phyloP scores from a whole-genome alignment of 331 rosid species.

The Phaseolus coccineus region DNA sequence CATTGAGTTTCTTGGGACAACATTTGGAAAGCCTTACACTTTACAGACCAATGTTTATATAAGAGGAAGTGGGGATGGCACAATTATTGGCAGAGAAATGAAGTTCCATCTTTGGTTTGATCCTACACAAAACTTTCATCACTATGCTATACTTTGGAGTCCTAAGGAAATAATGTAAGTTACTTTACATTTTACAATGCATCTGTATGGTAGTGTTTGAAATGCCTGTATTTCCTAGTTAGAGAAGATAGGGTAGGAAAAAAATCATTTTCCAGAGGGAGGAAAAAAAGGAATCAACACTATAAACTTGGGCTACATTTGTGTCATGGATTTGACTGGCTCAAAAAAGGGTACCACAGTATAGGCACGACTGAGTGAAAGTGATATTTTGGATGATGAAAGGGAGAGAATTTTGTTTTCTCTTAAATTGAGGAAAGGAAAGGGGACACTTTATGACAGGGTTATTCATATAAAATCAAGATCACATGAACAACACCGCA shows the following conservation, averaged over 20 bases:
- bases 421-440: conserved; percentile 33
- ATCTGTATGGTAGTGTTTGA: neutral
- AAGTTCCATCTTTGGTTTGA: conserved; percentile 96
- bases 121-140: conserved; percentile 85
- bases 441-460: neutral
- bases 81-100: conserved; percentile 90
- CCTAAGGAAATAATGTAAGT: conserved; percentile 89
- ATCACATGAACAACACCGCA: conserved; percentile 29
- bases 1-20: conserved; percentile 93
- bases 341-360: neutral
- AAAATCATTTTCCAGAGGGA: conserved; percentile 30
- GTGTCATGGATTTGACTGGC: conserved; percentile 39
- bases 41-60: conserved; percentile 91
- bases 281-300: conserved; percentile 13
- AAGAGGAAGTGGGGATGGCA: conserved; percentile 95
- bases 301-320: conserved; percentile 9
- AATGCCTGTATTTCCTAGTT: conserved; percentile 14
- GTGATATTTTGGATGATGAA: conserved; percentile 34
- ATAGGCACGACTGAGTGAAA: conserved; percentile 1
- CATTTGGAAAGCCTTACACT: conserved; percentile 94
- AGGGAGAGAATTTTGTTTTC: conserved; percentile 25
- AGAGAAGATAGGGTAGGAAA: neutral
- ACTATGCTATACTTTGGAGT: conserved; percentile 88
- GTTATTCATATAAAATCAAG: conserved; percentile 35
- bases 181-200: neutral